Evolutionary conservation across 2,329 filamentous ascomycete genomes (phyloP).

Genomic region (Pseudocercospora eumusae): DNA sequence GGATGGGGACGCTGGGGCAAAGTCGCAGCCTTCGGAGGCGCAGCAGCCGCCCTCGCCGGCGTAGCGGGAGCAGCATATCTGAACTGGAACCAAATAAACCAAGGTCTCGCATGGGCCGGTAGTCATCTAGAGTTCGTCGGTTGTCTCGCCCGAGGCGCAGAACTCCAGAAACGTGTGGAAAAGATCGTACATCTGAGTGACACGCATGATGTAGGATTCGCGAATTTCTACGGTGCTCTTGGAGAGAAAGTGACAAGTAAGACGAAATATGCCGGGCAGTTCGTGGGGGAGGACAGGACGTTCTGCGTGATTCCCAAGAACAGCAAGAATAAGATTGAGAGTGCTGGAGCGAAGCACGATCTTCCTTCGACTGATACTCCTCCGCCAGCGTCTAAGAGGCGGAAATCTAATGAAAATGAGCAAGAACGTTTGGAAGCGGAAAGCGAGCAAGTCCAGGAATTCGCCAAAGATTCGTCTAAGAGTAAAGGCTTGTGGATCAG

Average conservation of each 20-base stretch:
- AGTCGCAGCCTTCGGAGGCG: conserved; percentile 82
- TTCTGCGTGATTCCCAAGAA: conserved; percentile 78
- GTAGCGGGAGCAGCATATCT: conserved; percentile 84
- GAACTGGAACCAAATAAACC: conserved; percentile 75
- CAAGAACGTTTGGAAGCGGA: conserved; percentile 36
- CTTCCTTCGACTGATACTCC: conserved; percentile 15
- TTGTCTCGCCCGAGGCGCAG: conserved; percentile 79
- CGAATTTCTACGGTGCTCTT: conserved; percentile 83
- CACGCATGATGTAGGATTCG: conserved; percentile 72
- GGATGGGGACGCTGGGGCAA: conserved; percentile 49
- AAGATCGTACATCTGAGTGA: conserved; percentile 64
- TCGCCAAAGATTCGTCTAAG: conserved; percentile 36
- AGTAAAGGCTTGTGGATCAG: conserved; percentile 62
- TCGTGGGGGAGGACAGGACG: conserved; percentile 70
- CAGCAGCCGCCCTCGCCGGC: conserved; percentile 74
- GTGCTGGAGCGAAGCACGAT: conserved; percentile 32
- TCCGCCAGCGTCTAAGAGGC: conserved; percentile 13
- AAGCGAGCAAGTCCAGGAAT: conserved; percentile 39
- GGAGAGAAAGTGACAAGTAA: conserved; percentile 60
- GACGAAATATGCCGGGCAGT: conserved; percentile 53
- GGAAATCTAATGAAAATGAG: conserved; percentile 22
- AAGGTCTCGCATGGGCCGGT: conserved; percentile 77
- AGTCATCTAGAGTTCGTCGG: conserved; percentile 94
- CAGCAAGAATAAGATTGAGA: conserved; percentile 19
- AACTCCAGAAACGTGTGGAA: conserved; percentile 73